These are phyloP conservation scores for Musa acuminata DNA, from an alignment of 176 grass and related monocot genomes.

Conservation along the genomic window DNA sequence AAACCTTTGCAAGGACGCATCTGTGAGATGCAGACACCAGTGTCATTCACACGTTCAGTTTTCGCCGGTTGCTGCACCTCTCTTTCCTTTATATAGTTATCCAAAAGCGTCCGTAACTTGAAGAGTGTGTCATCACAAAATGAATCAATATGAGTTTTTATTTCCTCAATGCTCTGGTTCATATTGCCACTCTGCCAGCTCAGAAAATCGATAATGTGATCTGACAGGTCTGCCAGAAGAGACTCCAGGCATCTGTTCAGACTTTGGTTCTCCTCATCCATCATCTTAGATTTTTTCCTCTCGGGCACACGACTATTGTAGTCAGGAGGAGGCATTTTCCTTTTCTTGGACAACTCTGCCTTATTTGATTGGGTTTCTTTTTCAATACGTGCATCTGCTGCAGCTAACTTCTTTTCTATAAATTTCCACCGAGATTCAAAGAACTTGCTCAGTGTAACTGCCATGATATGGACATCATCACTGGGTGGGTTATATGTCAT, in stretches of 20 bases:
- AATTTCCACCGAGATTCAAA: slow-evolving; percentile 81
- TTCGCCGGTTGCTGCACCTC: slow-evolving; percentile 28
- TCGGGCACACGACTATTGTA: slow-evolving; percentile 29
- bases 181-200: slow-evolving; percentile 33
- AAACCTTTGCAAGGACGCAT: slow-evolving; percentile 74
- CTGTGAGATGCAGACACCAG: slow-evolving; percentile 61
- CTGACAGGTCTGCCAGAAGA: slow-evolving; percentile 42
- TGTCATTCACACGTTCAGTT: slow-evolving; percentile 51
- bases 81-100: slow-evolving; percentile 53
- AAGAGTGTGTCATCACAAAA: slow-evolving; percentile 53
- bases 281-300: slow-evolving; percentile 43
- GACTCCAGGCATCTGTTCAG: slow-evolving; percentile 45
- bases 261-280: slow-evolving; percentile 43
- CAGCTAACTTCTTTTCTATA: slow-evolving; percentile 71
- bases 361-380: neutral
- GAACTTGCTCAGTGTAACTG: slow-evolving; percentile 58
- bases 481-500: slow-evolving; percentile 74
- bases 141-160: slow-evolving; percentile 83
- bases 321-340: slow-evolving; percentile 36
- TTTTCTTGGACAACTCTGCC: slow-evolving; percentile 40
- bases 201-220: slow-evolving; percentile 60
- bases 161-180: slow-evolving; percentile 42
- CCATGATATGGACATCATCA: slow-evolving; percentile 82
- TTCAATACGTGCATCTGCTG: slow-evolving; percentile 5
- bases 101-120: slow-evolving; percentile 63